Evolutionary conservation across 148 eudicot genomes (phyloP), one percentile per base, ranked within the genome.

Genomic region (Pouteria glomerata): DNA sequence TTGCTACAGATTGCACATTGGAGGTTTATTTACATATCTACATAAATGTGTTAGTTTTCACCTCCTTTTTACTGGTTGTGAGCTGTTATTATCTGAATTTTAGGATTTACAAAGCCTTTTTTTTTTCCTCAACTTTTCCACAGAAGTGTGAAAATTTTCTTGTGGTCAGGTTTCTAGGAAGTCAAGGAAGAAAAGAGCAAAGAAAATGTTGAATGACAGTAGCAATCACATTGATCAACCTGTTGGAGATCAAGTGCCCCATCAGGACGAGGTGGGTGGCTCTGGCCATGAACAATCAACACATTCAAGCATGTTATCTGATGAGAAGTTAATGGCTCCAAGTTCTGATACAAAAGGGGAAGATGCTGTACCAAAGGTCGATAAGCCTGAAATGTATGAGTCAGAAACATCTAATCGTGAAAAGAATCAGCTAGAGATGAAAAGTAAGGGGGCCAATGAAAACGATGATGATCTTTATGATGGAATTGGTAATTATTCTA

Each of bases 161-260:
- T 26, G 81, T 76, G 67, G 74, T 69, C 79, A 95, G 99, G 96
- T 96, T 66, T 83, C 97, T 44, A 85, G 72, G 68, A 96, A 90
- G 81, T 72, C 84, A 44, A 88, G 89, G 81, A 92, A 81, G 84
- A 82, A 77, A 60, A 85, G 77, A 73, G 72, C 69, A 79, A 92
- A 87, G 78, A 86, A 79, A 63, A 68, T 41, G 47, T 33, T 24
- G 48, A 74, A 44, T 76, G 82, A 75, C 65, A 60, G 66, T 73
- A 80, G 77, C 29, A 80, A 79, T 35, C 55, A 66, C 63, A 85
- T 61, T 69, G 74, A 71, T 63, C 71, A 82, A 73, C 59, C 84
- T 58, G 78, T 44, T 73, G 79, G 61, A 70, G 82, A 85, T 74
- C 74, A 78, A 73, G 85, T 42, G 47, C 63, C 73, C 50, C 13